phyloP scores from a whole-genome alignment of 2,329 filamentous ascomycete genomes.

The Nigrograna mackinnonii region DNA sequence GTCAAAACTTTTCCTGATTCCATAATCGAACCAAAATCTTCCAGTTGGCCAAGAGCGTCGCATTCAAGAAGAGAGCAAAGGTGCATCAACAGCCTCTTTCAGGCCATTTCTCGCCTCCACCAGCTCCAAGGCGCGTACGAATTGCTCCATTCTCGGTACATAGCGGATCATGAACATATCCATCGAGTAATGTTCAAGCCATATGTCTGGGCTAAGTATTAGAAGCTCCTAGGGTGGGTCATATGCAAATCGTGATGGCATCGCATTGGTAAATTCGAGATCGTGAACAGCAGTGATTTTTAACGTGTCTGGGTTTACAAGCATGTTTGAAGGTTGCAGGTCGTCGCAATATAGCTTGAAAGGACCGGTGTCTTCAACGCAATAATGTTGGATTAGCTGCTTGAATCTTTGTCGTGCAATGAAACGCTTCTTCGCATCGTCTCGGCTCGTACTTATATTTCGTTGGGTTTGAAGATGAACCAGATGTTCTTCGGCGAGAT shows the following conservation, averaged over 20 bases:
- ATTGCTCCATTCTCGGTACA: slow-evolving; percentile 38
- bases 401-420: slow-evolving; percentile 20
- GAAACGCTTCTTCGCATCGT: slow-evolving; percentile 26
- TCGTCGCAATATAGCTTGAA: slow-evolving; percentile 48
- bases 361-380: slow-evolving; percentile 31
- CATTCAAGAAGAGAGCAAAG: no score
- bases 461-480: slow-evolving; percentile 23
- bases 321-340: slow-evolving; percentile 41
- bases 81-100: no score
- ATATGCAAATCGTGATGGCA: slow-evolving; percentile 44
- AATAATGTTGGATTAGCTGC: slow-evolving; percentile 14
- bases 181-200: slow-evolving; percentile 14
- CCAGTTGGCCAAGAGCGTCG: slow-evolving; percentile 39
- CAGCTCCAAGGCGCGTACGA: slow-evolving; percentile 36
- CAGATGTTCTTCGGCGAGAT: slow-evolving; percentile 17
- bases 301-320: slow-evolving; percentile 39
- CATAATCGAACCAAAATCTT: slow-evolving; percentile 44
- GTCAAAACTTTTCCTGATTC: slow-evolving; percentile 39
- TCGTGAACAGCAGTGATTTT: slow-evolving; percentile 45
- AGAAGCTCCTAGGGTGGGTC: slow-evolving; percentile 48
- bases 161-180: slow-evolving; percentile 26
- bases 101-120: slow-evolving; percentile 16
- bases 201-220: slow-evolving; percentile 23
- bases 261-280: slow-evolving; percentile 46
- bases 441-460: slow-evolving; percentile 22